Base-by-base conservation (phyloP, 2,329 filamentous ascomycete species). In the Monascus ruber region DNA sequence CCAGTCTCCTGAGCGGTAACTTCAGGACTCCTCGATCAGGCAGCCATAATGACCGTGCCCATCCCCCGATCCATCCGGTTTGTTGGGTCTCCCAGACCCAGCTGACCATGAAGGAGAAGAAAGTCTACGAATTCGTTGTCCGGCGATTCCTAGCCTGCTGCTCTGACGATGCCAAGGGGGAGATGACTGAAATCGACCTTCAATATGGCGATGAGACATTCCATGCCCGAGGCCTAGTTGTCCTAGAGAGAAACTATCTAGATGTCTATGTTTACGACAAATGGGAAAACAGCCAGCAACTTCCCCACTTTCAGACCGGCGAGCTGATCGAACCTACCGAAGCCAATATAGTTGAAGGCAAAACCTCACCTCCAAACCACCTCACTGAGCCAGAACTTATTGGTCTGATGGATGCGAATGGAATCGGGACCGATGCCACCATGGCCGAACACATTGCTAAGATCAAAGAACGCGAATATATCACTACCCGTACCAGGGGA, bases 391-490 rank as follows among this genome's bases (percentile, higher is more conserved):
- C 91, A 0, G 91, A 98, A 58, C 71, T 98, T 25, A 94, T 98
- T 56, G 83, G 83, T 3, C 74, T 98, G 7, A 98, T 98, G 91
- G 91, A 98, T 65, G 88, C 86, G 34, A 98, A 98, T 57, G 91
- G 91, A 2, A 98, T 98, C 47, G 91, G 91, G 8, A 98, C 91
- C 6, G 91, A 98, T 65, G 91, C 91, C 5, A 98, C 91, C 1
- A 98, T 98, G 91, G 91, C 91, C 0, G 91, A 98, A 53, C 91
- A 98, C 57, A 98, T 98, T 53, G 79, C 85, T 42, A 98, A 89
- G 63, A 94, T 98, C 52, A 87, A 96, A 61, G 78, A 88, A 42
- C 73, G 91, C 43, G 74, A 88, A 50, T 98, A 98, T 54, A 89
- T 87, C 36, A 76, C 79, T 41, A 81, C 83, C 56, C 56, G 77